Evolutionary conservation across 1,284 basidiomycete species (phyloP).

Genomic region (Hypsizygus ulmarius): DNA sequence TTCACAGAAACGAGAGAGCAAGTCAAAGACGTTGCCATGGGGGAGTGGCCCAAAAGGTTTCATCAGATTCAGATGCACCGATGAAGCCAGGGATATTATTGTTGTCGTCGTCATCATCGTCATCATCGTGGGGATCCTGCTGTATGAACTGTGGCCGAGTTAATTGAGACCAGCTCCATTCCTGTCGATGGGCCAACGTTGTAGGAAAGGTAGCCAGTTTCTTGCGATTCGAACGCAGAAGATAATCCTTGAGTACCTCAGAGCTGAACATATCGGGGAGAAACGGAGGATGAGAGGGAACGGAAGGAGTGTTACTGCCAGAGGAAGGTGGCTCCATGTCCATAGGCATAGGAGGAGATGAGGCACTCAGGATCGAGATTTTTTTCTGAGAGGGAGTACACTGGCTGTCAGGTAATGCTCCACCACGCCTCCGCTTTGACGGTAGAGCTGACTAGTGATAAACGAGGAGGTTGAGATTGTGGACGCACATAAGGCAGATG

Average conservation of each 20-base stretch:
- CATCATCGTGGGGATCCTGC: constrained; percentile 1
- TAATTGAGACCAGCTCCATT: constrained; percentile 41
- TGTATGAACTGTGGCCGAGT: constrained; percentile 28
- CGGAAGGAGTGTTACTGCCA: constrained; percentile 8
- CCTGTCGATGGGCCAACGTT: constrained; percentile 26
- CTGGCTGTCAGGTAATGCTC: too few species aligned
- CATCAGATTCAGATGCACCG: neutral
- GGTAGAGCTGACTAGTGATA: too few species aligned
- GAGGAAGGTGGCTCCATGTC: neutral
- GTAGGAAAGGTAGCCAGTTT: constrained; percentile 16
- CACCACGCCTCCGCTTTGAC: too few species aligned
- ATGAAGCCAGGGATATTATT: neutral
- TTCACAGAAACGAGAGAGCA: neutral
- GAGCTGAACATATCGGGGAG: constrained; percentile 12
- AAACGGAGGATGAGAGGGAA: constrained; percentile 4
- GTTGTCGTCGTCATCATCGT: constrained; percentile 4
- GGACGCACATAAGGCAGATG: neutral
- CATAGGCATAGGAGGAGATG: neutral
- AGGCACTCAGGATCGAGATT: too few species aligned
- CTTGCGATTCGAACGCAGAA: constrained; percentile 31
- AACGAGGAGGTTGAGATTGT: too few species aligned
- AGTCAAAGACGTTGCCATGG: neutral
- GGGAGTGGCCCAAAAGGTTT: too few species aligned
- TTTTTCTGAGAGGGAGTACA: too few species aligned
- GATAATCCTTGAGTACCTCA: constrained; percentile 30